Base-by-base conservation (phyloP, 2,329 filamentous ascomycete genomes). In the Coniochaeta sp. region DNA sequence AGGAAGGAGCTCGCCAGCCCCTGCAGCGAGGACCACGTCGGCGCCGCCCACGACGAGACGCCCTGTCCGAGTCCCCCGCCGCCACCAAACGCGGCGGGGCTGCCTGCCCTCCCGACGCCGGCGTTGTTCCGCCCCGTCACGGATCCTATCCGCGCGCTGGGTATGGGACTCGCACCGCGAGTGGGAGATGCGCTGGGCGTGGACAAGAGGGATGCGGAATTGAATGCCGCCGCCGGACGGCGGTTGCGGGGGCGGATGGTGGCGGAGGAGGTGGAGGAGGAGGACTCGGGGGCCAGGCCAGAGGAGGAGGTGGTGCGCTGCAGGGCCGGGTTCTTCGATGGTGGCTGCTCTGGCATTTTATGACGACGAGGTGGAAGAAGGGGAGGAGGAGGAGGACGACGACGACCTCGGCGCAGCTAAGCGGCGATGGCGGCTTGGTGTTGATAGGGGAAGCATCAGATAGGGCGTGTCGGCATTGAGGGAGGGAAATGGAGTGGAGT, bases 1-100 rank as follows among this genome's bases (percentile, higher is more conserved):
- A 80, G 64, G 10, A 79, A 63, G 4, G 79, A 79, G 2, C 79
- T 75, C 6, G 82, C 81, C 58, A 85, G 75, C 40, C 79, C 81
- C 61, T 83, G 79, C 2, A 85, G 77, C 5, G 81, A 82, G 3
- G 78, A 74, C 82, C 82, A 85, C 66, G 77, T 79, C 34, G 81
- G 77, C 1, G 77, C 72, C 1, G 77, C 72, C 75, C 81, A 82
- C 2, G 81, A 78, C 30, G 54, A 36, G 5, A 56, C 54, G 3
- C 34, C 34, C 10, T 22, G 19, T 54, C 80, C 77, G 59, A 79
- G 80, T 30, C 76, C 74, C 55, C 74, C 70, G 42, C 73, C 75
- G 50, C 73, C 70, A 47, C 73, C 75, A 52, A 73, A 71, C 8
- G 67, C 63, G n/a, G 47, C 47, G 5, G 65, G 59, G 42, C 60